Conservation (phyloP, 176 grass and related monocot genomes). For the Aegilops tauschii region DNA sequence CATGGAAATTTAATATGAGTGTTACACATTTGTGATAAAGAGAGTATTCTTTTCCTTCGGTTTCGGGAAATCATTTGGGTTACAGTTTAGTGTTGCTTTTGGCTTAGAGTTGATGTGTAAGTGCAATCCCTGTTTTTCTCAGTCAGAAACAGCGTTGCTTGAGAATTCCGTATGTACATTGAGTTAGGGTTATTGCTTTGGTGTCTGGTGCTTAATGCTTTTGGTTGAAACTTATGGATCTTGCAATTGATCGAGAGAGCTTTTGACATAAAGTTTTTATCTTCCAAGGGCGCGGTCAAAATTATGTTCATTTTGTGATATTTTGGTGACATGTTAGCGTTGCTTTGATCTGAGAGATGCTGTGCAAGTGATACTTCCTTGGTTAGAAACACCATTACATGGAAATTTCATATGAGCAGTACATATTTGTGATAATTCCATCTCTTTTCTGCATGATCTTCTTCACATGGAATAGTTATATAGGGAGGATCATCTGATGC, state of each 20-base stretch:
- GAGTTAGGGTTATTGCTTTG: background rate
- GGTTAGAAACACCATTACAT: background rate
- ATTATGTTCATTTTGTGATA: background rate
- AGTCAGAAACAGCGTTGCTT: background rate
- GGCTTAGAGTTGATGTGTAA: background rate
- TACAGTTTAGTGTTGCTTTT: background rate
- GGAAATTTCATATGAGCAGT: background rate
- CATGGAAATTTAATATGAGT: background rate
- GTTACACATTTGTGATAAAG: too few species aligned
- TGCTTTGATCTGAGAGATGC: background rate
- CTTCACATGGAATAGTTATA: background rate
- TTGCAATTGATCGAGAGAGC: background rate
- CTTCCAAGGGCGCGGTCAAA: background rate
- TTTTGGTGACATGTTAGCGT: background rate
- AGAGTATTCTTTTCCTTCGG: too few species aligned
- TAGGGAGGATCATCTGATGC: background rate
- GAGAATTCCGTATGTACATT: background rate
- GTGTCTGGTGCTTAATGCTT: background rate
- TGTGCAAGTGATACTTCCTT: background rate
- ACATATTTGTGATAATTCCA: background rate
- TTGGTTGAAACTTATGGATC: background rate
- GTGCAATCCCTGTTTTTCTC: background rate
- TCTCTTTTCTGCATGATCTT: background rate
- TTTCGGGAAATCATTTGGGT: too few species aligned
- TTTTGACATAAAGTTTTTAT: background rate